Percentiles rank a stretch among this genome's conserved stretches.
Conservation (phyloP, 2,329 filamentous ascomycete species). For the Cryphonectria nitschkei region DNA sequence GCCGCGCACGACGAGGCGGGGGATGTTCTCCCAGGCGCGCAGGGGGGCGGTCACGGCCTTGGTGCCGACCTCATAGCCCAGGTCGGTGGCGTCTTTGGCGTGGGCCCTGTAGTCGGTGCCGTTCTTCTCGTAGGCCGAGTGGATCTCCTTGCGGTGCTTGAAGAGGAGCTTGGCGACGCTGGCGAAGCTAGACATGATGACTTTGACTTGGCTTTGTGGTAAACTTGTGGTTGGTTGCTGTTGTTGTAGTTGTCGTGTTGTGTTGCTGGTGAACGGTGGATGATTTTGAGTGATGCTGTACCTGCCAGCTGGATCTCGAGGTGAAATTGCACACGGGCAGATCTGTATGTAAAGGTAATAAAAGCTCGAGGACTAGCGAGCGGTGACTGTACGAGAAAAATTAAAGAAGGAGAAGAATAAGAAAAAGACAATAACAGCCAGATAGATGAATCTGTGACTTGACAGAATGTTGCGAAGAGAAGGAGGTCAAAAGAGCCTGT, state of each 20-base stretch:
- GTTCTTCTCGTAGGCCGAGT: slow-evolving; percentile 23
- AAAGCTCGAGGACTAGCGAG: background rate
- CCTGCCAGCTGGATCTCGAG: slow-evolving; percentile 4
- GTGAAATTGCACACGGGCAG: background rate
- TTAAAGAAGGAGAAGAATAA: background rate
- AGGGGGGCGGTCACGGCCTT: slow-evolving; percentile 49
- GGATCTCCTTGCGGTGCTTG: slow-evolving; percentile 19
- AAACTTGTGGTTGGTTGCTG: background rate
- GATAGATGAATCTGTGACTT: background rate
- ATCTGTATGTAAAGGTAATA: background rate
- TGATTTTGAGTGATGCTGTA: background rate
- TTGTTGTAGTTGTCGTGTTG: background rate
- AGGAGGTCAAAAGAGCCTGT: background rate
- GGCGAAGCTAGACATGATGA: slow-evolving; percentile 10
- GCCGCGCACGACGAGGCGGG: slow-evolving; percentile 60
- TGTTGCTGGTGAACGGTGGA: background rate
- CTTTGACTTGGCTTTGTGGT: background rate
- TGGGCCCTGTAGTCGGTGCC: slow-evolving; percentile 26
- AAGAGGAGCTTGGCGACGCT: slow-evolving; percentile 23
- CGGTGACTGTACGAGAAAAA: background rate
- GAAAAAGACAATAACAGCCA: background rate
- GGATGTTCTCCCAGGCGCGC: slow-evolving; percentile 50
- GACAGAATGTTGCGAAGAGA: background rate
- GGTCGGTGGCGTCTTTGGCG: slow-evolving; percentile 23
- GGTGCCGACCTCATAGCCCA: slow-evolving; percentile 39